Base-by-base conservation (phyloP, 1,284 basidiomycete species). In the Leccinum insigne region DNA sequence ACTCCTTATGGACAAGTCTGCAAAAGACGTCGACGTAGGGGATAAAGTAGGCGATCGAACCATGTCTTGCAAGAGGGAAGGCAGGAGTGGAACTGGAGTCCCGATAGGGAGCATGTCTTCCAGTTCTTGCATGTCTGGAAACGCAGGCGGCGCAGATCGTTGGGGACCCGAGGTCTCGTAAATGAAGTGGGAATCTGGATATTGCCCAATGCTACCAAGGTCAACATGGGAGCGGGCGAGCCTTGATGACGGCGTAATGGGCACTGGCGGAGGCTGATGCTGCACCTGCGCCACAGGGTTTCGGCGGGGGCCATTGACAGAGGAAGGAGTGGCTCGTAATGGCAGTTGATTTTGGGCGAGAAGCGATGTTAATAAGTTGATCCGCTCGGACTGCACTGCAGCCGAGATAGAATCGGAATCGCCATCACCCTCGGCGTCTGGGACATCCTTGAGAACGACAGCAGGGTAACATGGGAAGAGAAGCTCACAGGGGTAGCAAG, bases 401-500 rank as follows among this genome's bases (percentile, higher is more conserved):
- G 88, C 84, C 57, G 90, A 91, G 70, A 93, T 91, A 5, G 35
- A 35, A 35, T 93, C 91, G 5, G 35, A 35, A 35, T 93, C 91
- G 5, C 91, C 91, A 71, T 93, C 93, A 2, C 91, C 91, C 74
- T 93, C 91, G 6, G 91, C 91, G 70, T 93, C 91, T 92, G 35
- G 58, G 58, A 42, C 42, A 62, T 10, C 42, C 18, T 52, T 69
- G 62, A 76, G 64, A 65, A 63, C 21, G 16, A 23, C 8, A 61
- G 5, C 13, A 40, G 59, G 56, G 21, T 13, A 40, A 61, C 47
- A 61, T 26, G 26, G 6, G 57, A 64, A 63, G 59, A 29, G 63
- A 58, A 66, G 57, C 66, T 61, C 58, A 92, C 91, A 93, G 58
- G 93, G 93, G 69, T 86, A 88, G 78, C 93, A 95, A 11, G 91